Base-by-base conservation (phyloP, 2,329 filamentous ascomycete genomes). In the Sarocladiaceae sp. region DNA sequence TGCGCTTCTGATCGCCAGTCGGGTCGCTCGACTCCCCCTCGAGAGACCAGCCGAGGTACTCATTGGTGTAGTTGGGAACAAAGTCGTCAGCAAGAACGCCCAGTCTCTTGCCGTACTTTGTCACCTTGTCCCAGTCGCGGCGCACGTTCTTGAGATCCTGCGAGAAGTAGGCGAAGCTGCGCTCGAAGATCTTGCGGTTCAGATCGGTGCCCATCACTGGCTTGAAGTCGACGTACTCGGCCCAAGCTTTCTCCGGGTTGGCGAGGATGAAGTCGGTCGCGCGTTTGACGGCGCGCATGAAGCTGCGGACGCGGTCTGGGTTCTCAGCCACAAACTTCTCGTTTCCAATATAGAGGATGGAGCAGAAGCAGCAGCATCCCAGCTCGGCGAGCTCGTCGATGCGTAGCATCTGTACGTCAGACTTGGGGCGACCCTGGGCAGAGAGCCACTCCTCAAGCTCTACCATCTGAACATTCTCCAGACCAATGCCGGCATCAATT, bases 401-500 rank as follows among this genome's bases (percentile, higher is more conserved):
- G 61, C 87, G 83, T 17, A 91, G 80, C 87, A 91, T 90, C 69
- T 88, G 83, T 7, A 90, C 87, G 57, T 90, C 86, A 13, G 73
- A 71, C 64, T 78, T 79, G 54, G 82, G 77, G 1, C 85, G 83
- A 58, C 76, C 77, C 64, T 88, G 84, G 0, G 64, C 56, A 1
- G 75, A 76, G 18, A 90, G 82, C 87, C 86, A 90, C 63, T 89
- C 86, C 66, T 87, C 86, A 2, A 91, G 77, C 69, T 90, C 87
- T 39, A 90, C 87, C 87, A 90, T 90, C 68, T 91, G 87, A 6
- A 90, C 87, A 62, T 91, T 91, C 68, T 90, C 87, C 4, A 91
- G 80, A 17, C 87, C 87, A 62, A 89, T 79, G 31, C 87, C 87
- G 17, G 87, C 87, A 63, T 90, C 84, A 58, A 90, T 88, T 35